Evolutionary conservation across 108 stramenopile genomes (phyloP), one percentile per base, ranked within the genome.

Genomic region (Fragilaria crotonensis): DNA sequence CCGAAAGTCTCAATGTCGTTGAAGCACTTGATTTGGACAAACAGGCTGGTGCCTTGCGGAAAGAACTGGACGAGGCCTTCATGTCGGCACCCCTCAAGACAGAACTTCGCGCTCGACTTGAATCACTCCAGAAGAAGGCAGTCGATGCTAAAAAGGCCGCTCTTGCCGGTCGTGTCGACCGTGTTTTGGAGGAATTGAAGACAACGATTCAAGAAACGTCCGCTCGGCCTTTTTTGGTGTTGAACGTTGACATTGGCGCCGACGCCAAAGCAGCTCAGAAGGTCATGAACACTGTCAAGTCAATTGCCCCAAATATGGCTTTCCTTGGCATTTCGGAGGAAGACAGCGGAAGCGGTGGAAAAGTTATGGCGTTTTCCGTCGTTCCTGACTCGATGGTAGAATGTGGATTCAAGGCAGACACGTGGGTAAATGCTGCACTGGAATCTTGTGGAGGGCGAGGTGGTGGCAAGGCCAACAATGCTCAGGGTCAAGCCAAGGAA

Each of bases 211-310:
- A 61, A 2, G 68, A 72, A 1, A 44, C 41, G 3, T 41, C 36
- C 11, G 77, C 74, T 26, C 66, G 58, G 21, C 66, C 58, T 46
- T 45, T 69, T 4, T 48, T 89, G n/a, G 78, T 87, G 26, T 47
- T 96, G 47, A 87, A 90, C 32, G 74, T 94, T 14, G 85, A 90
- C 25, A 83, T 94, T 65, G 95, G 85, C 22, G 90, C 94, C 21
- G 98, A 97, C 57, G 81, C 87, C 30, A 97, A 99, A 58, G 85
- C 93, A 26, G 93, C 93, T 0, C 88, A 90, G 41, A 92, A 93
- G 66, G 80, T 95, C 30, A 70, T 87, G 45, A 93, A 96, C 59
- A 78, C 91, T 7, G 82, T 90, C 18, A 78, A 90, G 62, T 90
- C 92, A 54, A 45, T 78, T 49, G 84, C 89, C 11, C 90, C 90